Percentiles rank a stretch among this genome's conserved stretches.
These are phyloP conservation scores for Pontederia crassipes DNA, from an alignment of 176 grass and related monocot species.

Conservation along the genomic window DNA sequence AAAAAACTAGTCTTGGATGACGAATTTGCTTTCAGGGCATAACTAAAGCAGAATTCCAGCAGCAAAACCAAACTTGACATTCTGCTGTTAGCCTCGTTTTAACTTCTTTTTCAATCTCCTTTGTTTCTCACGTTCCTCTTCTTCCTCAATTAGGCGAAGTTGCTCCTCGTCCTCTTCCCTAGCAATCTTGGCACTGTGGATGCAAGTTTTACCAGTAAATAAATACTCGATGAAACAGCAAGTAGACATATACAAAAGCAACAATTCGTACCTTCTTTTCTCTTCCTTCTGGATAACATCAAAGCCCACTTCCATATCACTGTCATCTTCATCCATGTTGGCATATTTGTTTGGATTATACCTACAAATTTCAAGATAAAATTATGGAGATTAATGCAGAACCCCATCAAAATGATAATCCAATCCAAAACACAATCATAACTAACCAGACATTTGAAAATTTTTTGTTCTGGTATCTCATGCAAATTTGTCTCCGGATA, in stretches of 20 bases:
- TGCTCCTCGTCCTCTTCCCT: slow-evolving; percentile 69
- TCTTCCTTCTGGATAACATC: slow-evolving; percentile 72
- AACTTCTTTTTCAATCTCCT: slow-evolving; percentile 32
- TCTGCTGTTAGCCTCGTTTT: slow-evolving; percentile 7
- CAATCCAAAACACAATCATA: too few species aligned
- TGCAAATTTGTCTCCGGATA: too few species aligned
- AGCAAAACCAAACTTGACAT: too few species aligned
- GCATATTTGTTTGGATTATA: slow-evolving; percentile 50
- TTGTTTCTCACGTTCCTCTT: slow-evolving; percentile 35
- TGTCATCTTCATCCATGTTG: slow-evolving; percentile 49
- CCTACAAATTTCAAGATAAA: slow-evolving; percentile 21
- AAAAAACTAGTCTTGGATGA: too few species aligned
- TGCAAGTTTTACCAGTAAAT: background rate
- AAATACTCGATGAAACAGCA: background rate
- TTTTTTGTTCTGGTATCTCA: too few species aligned
- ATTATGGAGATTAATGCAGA: too few species aligned
- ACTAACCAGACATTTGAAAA: too few species aligned
- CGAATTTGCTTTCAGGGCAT: too few species aligned
- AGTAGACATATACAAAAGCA: background rate
- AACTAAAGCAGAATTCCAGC: too few species aligned
- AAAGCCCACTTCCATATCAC: slow-evolving; percentile 70
- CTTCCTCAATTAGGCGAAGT: slow-evolving; percentile 50
- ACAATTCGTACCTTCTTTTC: slow-evolving; percentile 36
- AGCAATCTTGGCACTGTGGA: slow-evolving; percentile 47
- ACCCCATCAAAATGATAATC: too few species aligned